Evolutionary conservation across 2,329 filamentous ascomycete genomes (phyloP).

Genomic region (Trichothecium roseum): DNA sequence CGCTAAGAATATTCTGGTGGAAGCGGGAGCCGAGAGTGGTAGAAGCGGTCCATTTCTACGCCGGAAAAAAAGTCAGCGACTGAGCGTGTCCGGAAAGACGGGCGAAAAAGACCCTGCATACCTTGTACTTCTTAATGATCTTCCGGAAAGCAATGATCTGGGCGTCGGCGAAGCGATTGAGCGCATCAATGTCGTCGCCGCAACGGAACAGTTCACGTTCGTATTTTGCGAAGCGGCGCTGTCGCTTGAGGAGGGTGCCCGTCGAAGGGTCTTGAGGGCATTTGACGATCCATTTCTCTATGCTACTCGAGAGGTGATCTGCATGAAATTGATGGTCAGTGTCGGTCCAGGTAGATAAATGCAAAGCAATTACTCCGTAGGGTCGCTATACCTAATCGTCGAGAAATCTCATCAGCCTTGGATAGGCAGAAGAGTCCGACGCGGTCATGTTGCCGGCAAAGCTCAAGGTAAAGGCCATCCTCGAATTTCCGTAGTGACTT

Average conservation of each 20-base stretch:
- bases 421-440: slow-evolving; percentile 70
- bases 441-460: slow-evolving; percentile 66
- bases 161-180: slow-evolving; percentile 62
- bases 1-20: slow-evolving; percentile 52
- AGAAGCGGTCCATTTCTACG: slow-evolving; percentile 72
- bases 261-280: slow-evolving; percentile 20
- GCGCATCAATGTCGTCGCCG: slow-evolving; percentile 59
- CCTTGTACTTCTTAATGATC: slow-evolving; percentile 74
- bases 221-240: slow-evolving; percentile 42
- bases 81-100: not conserved
- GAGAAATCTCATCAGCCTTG: slow-evolving; percentile 68
- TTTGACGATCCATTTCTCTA: slow-evolving; percentile 36
- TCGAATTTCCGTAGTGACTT: slow-evolving; percentile 53
- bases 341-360: not conserved
- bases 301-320: slow-evolving; percentile 39
- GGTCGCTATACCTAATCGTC: slow-evolving; percentile 47
- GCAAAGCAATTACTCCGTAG: not conserved
- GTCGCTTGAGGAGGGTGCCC: slow-evolving; percentile 30
- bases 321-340: slow-evolving; percentile 9
- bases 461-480: slow-evolving; percentile 57
- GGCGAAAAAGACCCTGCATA: slow-evolving; percentile 15
- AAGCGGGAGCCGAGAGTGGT: slow-evolving; percentile 54
- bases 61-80: not conserved
- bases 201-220: slow-evolving; percentile 44
- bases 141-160: slow-evolving; percentile 72